Evolutionary conservation across 768 basidiomycete species (phyloP).

Genomic region (Podaxis sp.): DNA sequence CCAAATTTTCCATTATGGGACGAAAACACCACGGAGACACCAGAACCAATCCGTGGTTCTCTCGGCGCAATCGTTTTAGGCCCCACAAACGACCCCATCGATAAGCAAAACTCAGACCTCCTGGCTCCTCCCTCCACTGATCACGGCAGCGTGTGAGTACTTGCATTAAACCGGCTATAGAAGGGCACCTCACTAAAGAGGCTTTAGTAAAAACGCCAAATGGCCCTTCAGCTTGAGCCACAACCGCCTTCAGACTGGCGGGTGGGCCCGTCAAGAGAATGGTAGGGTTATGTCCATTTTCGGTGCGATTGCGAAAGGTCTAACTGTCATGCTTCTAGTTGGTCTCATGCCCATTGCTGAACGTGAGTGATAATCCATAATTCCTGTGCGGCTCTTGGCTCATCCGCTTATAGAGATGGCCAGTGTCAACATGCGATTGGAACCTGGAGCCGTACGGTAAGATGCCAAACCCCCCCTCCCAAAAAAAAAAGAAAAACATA

Average conservation of each 20-base stretch:
- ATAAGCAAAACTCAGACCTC: slow-evolving; percentile 41
- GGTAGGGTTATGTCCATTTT: slow-evolving; percentile 24
- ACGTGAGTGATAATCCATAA: slow-evolving; percentile 25
- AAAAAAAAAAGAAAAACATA: no score
- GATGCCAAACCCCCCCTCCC: not conserved
- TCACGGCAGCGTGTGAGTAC: slow-evolving; percentile 38
- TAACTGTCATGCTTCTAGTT: slow-evolving; percentile 26
- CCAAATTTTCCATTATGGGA: slow-evolving; percentile 46
- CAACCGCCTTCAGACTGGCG: slow-evolving; percentile 55
- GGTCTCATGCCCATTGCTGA: slow-evolving; percentile 48
- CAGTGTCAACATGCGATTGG: slow-evolving; percentile 51
- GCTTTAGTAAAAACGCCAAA: slow-evolving; percentile 43
- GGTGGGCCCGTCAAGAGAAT: slow-evolving; percentile 60
- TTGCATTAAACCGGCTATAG: not conserved
- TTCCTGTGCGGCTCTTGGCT: not conserved
- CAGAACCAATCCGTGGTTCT: slow-evolving; percentile 35
- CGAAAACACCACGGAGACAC: slow-evolving; percentile 20
- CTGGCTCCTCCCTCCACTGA: slow-evolving; percentile 46
- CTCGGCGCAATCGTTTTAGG: slow-evolving; percentile 43
- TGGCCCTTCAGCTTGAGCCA: slow-evolving; percentile 58
- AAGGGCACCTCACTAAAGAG: not conserved
- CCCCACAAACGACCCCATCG: slow-evolving; percentile 38
- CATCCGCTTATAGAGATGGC: slow-evolving; percentile 29
- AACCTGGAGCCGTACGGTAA: slow-evolving; percentile 47
- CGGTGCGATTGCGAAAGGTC: not conserved